A percentile compares a stretch with the other conserved stretches of the same genome.
Evolutionary conservation across 2,329 filamentous ascomycete genomes (phyloP).

Genomic region (Simplicillium sp.): DNA sequence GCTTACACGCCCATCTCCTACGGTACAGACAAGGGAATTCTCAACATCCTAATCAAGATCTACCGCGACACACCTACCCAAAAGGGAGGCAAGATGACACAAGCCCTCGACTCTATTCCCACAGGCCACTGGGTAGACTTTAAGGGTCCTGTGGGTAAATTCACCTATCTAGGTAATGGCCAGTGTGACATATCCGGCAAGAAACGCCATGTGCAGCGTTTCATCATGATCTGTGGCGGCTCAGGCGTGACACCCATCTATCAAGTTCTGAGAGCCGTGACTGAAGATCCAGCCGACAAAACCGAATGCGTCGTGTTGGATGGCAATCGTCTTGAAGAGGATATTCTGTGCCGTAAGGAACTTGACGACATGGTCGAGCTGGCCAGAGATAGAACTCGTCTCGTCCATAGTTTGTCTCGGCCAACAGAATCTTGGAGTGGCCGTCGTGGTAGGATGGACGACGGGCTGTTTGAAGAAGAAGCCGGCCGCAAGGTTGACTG

Average conservation of each 20-base stretch:
- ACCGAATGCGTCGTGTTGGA: slow-evolving; percentile 67
- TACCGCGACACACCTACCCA: slow-evolving; percentile 53
- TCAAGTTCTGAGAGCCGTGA: slow-evolving; percentile 68
- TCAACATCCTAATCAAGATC: slow-evolving; percentile 75
- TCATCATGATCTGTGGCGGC: slow-evolving; percentile 82
- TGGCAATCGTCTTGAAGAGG: slow-evolving; percentile 66
- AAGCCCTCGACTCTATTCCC: slow-evolving; percentile 63
- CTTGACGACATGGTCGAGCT: slow-evolving; percentile 52
- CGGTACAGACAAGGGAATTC: slow-evolving; percentile 44
- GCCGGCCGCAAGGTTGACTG: slow-evolving; percentile 28
- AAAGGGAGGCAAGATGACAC: slow-evolving; percentile 72
- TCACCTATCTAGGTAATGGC: slow-evolving; percentile 66
- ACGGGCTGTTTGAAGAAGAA: slow-evolving; percentile 51
- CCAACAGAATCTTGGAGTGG: slow-evolving; percentile 59
- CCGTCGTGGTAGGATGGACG: slow-evolving; percentile 55
- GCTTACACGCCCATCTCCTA: slow-evolving; percentile 80
- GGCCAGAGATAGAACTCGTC: slow-evolving; percentile 46
- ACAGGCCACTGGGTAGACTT: slow-evolving; percentile 69
- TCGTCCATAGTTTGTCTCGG: slow-evolving; percentile 62
- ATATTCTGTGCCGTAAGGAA: slow-evolving; percentile 72
- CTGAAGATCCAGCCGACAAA: slow-evolving; percentile 51
- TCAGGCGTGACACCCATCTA: slow-evolving; percentile 87
- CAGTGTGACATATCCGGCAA: slow-evolving; percentile 49
- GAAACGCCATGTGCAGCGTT: slow-evolving; percentile 48
- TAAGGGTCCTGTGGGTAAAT: slow-evolving; percentile 82